Evolutionary conservation across 108 stramenopile species (phyloP).

Genomic region (Mayamaea pseudoterrestris): DNA sequence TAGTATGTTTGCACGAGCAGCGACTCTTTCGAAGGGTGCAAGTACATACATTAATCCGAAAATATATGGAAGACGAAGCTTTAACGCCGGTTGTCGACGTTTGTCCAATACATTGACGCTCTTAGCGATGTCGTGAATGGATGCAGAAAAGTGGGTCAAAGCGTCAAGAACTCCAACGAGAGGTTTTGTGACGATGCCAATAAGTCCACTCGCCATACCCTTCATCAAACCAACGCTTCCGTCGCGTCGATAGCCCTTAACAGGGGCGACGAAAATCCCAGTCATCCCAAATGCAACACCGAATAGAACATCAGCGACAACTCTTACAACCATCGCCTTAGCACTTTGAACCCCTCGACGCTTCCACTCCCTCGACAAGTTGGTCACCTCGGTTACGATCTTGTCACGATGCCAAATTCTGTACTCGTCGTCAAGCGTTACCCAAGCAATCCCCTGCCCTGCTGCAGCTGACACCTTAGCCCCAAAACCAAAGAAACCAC

Average conservation of each 20-base stretch:
- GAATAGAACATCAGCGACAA: conserved; percentile 57
- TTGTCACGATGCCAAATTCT: conserved; percentile 61
- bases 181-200: conserved; percentile 70
- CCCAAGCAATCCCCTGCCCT: conserved; percentile 43
- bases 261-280: conserved; percentile 59
- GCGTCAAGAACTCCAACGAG: conserved; percentile 73
- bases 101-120: conserved; percentile 69
- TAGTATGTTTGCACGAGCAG: conserved; percentile 40
- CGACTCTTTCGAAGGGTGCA: conserved; percentile 41
- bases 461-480: conserved; percentile 61
- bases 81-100: conserved; percentile 45
- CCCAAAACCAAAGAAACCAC: conserved; percentile 82
- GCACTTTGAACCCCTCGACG: conserved; percentile 41
- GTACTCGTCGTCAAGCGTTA: conserved; percentile 70
- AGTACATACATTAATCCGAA: conserved; percentile 61
- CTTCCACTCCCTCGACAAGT: conserved; percentile 51
- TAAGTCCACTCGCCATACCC: conserved; percentile 49
- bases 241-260: conserved; percentile 42
- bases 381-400: conserved; percentile 48
- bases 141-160: conserved; percentile 59
- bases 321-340: conserved; percentile 41
- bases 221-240: conserved; percentile 43
- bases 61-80: conserved; percentile 52
- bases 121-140: conserved; percentile 67
- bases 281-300: conserved; percentile 58